Base-by-base conservation (phyloP, 164 flowering plant genomes). In the Platanus orientalis region DNA sequence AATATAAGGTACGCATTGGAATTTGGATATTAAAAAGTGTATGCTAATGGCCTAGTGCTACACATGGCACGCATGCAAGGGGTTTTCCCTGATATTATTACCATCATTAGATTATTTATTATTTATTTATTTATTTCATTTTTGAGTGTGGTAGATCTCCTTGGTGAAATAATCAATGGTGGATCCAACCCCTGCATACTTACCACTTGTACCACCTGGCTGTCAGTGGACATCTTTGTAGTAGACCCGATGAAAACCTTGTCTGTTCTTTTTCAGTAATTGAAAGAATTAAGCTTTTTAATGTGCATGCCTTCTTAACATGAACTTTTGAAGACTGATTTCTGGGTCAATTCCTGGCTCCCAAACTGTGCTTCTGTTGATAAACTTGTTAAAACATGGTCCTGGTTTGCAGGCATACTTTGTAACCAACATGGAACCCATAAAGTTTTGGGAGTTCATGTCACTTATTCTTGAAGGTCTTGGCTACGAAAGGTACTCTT, bases 371-470 rank as follows among this genome's bases (percentile, higher is more conserved):
- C 47, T 30, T 49, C 48, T 30, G 7, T 67, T 14, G 16, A 60
- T 12, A 47, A 20, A 53, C 57, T 32, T 11, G 19, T 19, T 6
- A 24, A 62, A 45, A 62, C 54, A 24, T 64, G 68, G 58, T 61
- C 32, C 13, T 71, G 28, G 49, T 17, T 17, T 73, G 72, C 79
- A 94, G 99, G 97, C 99, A 67, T 95, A 81, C 77, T 87, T 95
- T 69, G 66, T 95, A 44, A 95, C 99, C 47, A 95, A 95, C 73
- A 81, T 77, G 94, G 97, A 95, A 64, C 86, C 99, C 12, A 85
- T 89, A 68, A 87, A 89, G 70, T 95, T 95, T 70, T 92, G 99
- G 99, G 97, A 89, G 67, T 95, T 95, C 62, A 64, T 90, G 63
- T 88, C 97, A 42, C 80, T 80, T 39, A 82, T 95, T 69, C 84